Base-by-base conservation (phyloP, 768 basidiomycete genomes). In the Dictyophora rubrovolvata region DNA sequence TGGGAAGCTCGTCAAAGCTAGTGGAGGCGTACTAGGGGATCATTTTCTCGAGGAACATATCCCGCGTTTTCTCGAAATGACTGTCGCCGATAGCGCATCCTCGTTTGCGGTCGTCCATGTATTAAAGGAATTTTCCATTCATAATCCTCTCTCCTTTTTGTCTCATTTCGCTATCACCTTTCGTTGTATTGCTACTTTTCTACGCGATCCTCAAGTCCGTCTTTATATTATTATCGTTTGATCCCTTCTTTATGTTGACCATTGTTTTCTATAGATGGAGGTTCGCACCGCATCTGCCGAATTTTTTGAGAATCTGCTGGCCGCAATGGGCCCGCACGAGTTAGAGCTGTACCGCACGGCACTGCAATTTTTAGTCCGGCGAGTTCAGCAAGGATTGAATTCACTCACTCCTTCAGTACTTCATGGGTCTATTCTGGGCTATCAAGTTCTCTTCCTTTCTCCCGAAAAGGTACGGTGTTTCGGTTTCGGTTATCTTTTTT, bases 111-210 rank as follows among this genome's bases (percentile, higher is more conserved):
- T 74, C 0, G 74, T 76, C 10, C 69, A 77, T 36, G 67, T 76
- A 5, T 64, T 77, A 5, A 71, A 74, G 55, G 75, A 75, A 60
- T 66, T 79, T 50, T 74, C 77, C 10, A 62, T 66, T n/a, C 69
- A 71, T 50, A 73, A 71, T n/a, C 73, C 74, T 1, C 66, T 65
- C 10, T 64, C 74, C 1, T 73, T 76, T 61, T 68, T 72, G 56
- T 69, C 72, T n/a, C 70, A 69, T 61, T 71, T 78, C 1, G 63
- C 69, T 1, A 62, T 67, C 23, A 67, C 75, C 1, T 66, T 78
- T 20, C 72, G 73, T 60, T 71, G 73, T 62, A 75, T 78, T 42
- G 77, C 75, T 75, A 70, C 70, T 1, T 73, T 75, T 0, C 63
- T 79, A 4, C 65, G 75, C 9, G 76, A 79, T 63, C 67, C 72